A percentile compares a stretch with the other conserved stretches of the same genome.
Evolutionary conservation across 177 flowering plant genomes (phyloP).

Genomic region (Tripterygium wilfordii): DNA sequence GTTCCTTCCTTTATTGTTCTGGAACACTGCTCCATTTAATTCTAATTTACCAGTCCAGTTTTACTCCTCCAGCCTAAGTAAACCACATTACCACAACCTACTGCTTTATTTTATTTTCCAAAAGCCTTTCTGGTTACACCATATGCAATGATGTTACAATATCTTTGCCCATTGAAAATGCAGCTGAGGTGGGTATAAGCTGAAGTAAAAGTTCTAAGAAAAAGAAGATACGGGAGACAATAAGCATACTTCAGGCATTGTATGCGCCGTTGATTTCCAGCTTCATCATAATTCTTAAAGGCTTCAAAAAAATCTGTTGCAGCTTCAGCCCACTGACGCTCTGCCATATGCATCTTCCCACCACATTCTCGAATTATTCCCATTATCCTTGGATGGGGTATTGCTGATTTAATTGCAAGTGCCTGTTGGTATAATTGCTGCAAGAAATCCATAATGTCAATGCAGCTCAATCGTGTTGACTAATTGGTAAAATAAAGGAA

Average conservation of each 20-base stretch:
- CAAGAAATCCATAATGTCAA: constrained; percentile 12
- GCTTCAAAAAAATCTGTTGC: constrained; percentile 99
- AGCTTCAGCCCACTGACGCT: constrained; percentile 98
- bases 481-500: neutral
- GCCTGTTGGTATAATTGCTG: constrained; percentile 98
- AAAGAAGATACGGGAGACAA: neutral
- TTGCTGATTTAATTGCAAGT: constrained; percentile 91
- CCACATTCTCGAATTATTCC: constrained; percentile 99
- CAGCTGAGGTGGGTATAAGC: neutral
- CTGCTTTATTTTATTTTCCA: too few species aligned
- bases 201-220: neutral
- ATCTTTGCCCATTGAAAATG: too few species aligned
- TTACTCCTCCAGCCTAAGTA: too few species aligned
- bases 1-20: too few species aligned
- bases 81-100: too few species aligned
- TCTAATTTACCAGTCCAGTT: too few species aligned
- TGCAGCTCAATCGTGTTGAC: neutral
- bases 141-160: too few species aligned
- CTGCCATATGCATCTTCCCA: constrained; percentile 99
- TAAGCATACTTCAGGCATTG: constrained; percentile 88
- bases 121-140: too few species aligned
- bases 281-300: constrained; percentile 98
- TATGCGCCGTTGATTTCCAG: constrained; percentile 96
- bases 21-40: too few species aligned
- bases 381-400: constrained; percentile 99